Evolutionary conservation across 768 basidiomycete species (phyloP), one percentile per base, ranked within the genome.

Genomic region (Pisolithus sp.): DNA sequence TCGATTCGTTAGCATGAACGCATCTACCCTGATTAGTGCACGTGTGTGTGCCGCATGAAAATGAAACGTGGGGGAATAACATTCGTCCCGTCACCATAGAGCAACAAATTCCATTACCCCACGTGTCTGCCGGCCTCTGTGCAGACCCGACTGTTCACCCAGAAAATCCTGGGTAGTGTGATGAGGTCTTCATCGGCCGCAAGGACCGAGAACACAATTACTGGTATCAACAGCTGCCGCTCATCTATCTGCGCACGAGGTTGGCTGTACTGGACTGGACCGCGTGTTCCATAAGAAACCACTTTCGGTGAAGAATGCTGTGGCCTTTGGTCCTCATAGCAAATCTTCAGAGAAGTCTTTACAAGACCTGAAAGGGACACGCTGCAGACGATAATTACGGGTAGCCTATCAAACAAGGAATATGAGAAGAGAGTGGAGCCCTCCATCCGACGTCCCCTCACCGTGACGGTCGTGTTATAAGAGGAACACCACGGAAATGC

Each of bases 401-500:
- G 34, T 34, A 34, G 34, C 30, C 49, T 34, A 28, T 43, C 26
- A 18, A 38, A 51, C 43, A 39, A 48, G 12, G 34, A 24, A 23
- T 24, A 50, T 44, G 34, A n/a, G n/a, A 31, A 39, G 26, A 48
- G 28, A 48, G 20, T 53, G 47, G 48, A 49, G 38, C 43, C n/a
- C 13, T 23, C 20, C 30, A 36, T 28, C 21, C 7, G 40, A 28
- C 31, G 30, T 34, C 17, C 36, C 47, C 48, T 47, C 49, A 12
- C 31, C 26, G 15, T 49, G 36, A 56, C 48, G 52, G 23, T 34
- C 30, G 55, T 54, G 57, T 56, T 46, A 52, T 46, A 40, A 52
- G 56, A 48, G 28, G 51, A 53, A 20, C 41, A 53, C 46, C 48
- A 51, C 59, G 57, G 38, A 66, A 68, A 67, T 57, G 63, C 57